phyloP scores from a whole-genome alignment of 2,329 filamentous ascomycete species.

The Chlorencoelia australis region DNA sequence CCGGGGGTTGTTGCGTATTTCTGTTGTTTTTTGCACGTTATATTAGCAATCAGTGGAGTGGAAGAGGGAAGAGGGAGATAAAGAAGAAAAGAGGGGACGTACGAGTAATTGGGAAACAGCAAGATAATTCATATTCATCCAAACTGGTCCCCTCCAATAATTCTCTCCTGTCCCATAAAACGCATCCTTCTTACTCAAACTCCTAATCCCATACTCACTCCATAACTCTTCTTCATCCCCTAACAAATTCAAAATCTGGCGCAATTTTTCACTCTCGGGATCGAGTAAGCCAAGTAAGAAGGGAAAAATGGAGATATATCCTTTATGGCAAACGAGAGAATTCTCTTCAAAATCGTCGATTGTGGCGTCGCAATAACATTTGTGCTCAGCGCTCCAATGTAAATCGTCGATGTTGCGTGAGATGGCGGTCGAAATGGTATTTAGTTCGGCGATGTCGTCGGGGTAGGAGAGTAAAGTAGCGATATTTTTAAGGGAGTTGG shows the following conservation, averaged over 20 bases:
- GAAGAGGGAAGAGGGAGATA: background rate
- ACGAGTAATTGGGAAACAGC: constrained; percentile 69
- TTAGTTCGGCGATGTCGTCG: constrained; percentile 68
- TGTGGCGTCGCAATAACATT: constrained; percentile 88
- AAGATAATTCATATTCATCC: constrained; percentile 95
- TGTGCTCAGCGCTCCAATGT: constrained; percentile 76
- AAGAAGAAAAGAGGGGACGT: constrained; percentile 31
- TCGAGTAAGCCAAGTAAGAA: constrained; percentile 77
- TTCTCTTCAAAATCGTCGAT: constrained; percentile 94
- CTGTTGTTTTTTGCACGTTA: constrained; percentile 40
- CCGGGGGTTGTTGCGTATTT: constrained; percentile 48
- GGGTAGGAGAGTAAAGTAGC: constrained; percentile 62
- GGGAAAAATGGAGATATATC: constrained; percentile 88
- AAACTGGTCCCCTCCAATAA: constrained; percentile 91
- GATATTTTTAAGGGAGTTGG: constrained; percentile 71
- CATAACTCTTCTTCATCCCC: constrained; percentile 78
- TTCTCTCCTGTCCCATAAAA: constrained; percentile 89
- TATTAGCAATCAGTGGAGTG: constrained; percentile 7
- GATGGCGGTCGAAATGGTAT: constrained; percentile 65
- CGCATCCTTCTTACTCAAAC: constrained; percentile 72
- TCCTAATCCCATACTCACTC: constrained; percentile 79
- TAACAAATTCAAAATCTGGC: constrained; percentile 66
- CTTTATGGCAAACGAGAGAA: constrained; percentile 85
- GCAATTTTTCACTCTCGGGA: constrained; percentile 63
- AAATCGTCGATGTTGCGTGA: constrained; percentile 80